Base-by-base conservation (phyloP, 2,329 filamentous ascomycete genomes). In the Fusarium buxicola region DNA sequence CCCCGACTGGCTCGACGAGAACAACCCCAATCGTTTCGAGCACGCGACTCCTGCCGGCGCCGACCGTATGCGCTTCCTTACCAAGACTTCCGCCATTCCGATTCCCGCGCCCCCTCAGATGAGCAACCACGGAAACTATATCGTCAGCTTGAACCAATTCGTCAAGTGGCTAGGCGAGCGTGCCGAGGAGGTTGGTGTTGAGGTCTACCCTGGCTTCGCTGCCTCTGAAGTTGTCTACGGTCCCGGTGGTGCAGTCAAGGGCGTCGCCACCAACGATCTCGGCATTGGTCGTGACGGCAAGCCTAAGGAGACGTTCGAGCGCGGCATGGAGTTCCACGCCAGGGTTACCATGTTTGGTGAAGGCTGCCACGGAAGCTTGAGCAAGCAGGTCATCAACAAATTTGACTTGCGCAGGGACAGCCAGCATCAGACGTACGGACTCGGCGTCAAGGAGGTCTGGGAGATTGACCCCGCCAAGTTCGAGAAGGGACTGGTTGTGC, bases 311-410 rank as follows among this genome's bases (percentile, higher is more conserved):
- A 89, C 84, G 7, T 99, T 97, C 72, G 94, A 98, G 82, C 86
- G 95, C 60, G 95, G 95, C 58, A 99, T 99, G 95, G 95, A 97
- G 79, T 99, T 99, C 75, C 93, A 97, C 73, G 94, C 95, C 7
- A 85, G 91, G 55, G 89, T 95, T 45, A 99, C 95, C 32, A 83
- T 99, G 52, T 93, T 99, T 57, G 95, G 86, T 11, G 95, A 99
- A 80, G 95, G 95, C 11, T 98, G 94, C 74, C 95, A 99, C 75
- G 95, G 95, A 62, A 97, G 92, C 78, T 78, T 99, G 77, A 94
- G 90, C 47, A 99, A 99, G 82, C 91, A 97, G 78, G 89, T 98
- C 51, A 91, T 92, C 69, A 95, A 94, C 77, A 97, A 96, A 75
- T 99, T 92, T 69, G 92, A 98, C 73, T 81, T 99, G 59, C 87